Percentiles rank a stretch among this genome's conserved stretches.
These are phyloP conservation scores for Circinella minor DNA, from an alignment of 371 early-diverging fungal genomes.

Conservation along the genomic window DNA sequence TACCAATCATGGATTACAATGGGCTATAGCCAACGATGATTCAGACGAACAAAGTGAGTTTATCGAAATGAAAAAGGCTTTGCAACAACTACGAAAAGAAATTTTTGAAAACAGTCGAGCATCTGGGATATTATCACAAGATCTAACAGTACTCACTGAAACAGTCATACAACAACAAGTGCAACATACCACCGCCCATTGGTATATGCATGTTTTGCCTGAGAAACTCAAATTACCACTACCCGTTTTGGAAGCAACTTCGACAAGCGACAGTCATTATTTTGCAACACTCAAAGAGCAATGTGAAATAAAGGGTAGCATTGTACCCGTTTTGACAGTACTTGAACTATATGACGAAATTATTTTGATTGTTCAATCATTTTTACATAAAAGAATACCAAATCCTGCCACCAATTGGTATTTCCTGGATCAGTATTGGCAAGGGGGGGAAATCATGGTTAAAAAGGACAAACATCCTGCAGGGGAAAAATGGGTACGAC, in stretches of 20 bases:
- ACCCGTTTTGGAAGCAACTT: constrained; percentile 8
- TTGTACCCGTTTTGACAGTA: constrained; percentile 8
- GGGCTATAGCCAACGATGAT: constrained; percentile 14
- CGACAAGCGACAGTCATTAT: neutral
- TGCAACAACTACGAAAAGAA: constrained; percentile 13
- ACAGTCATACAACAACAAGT: constrained; percentile 14
- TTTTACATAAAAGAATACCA: constrained; percentile 5
- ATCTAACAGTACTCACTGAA: constrained; percentile 7
- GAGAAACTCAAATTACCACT: constrained; percentile 10
- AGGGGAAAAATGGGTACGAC: constrained; percentile 25
- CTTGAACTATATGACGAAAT: constrained; percentile 17
- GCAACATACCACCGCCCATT: constrained; percentile 11
- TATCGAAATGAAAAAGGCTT: constrained; percentile 13
- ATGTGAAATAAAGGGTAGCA: neutral
- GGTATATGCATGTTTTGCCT: constrained; percentile 15
- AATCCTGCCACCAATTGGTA: constrained; percentile 4
- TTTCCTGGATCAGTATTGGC: constrained; percentile 3
- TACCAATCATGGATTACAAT: neutral
- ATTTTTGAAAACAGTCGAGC: constrained; percentile 11
- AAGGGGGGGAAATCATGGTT: constrained; percentile 10
- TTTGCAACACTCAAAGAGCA: neutral
- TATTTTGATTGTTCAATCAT: constrained; percentile 8
- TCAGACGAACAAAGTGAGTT: neutral
- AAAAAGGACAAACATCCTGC: neutral
- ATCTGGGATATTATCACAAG: neutral